These are phyloP conservation scores for Bruguiera gymnorhiza DNA, from an alignment of 345 rosid species.

Conservation along the genomic window DNA sequence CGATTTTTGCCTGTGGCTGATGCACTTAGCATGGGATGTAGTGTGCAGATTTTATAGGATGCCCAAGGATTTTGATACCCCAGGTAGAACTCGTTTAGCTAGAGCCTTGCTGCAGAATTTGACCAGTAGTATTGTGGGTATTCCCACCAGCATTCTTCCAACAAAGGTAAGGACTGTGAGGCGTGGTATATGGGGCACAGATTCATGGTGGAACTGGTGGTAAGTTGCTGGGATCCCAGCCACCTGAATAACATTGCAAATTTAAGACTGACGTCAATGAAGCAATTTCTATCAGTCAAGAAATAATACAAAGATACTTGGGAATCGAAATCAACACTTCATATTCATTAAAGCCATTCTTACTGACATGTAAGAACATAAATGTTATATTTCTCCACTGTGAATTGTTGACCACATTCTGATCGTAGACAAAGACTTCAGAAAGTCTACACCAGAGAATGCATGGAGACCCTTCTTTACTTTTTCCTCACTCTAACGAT, in stretches of 20 bases:
- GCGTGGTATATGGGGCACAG: slow-evolving; percentile 51
- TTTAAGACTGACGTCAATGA: not conserved
- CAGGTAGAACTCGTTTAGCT: slow-evolving; percentile 81
- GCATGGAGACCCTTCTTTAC: no score
- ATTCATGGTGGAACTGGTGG: slow-evolving; percentile 89
- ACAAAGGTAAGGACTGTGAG: slow-evolving; percentile 40
- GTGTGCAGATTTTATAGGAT: slow-evolving; percentile 61
- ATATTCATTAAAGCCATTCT: no score
- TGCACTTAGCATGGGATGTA: slow-evolving; percentile 60
- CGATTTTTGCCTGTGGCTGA: slow-evolving; percentile 34
- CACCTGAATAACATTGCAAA: slow-evolving; percentile 43
- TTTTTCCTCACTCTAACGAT: no score
- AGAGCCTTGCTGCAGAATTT: slow-evolving; percentile 92
- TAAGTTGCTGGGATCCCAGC: slow-evolving; percentile 83
- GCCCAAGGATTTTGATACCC: slow-evolving; percentile 65
- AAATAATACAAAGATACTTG: not conserved
- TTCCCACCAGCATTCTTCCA: slow-evolving; percentile 73
- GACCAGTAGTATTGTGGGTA: slow-evolving; percentile 77
- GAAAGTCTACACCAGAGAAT: no score
- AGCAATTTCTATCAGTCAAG: not conserved
- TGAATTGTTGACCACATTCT: no score
- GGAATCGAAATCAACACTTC: not conserved
- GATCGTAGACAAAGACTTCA: no score
- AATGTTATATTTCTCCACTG: no score
- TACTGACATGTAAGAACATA: no score